Conservation (phyloP, 2,329 filamentous ascomycete species). For the Nemania diffusa region DNA sequence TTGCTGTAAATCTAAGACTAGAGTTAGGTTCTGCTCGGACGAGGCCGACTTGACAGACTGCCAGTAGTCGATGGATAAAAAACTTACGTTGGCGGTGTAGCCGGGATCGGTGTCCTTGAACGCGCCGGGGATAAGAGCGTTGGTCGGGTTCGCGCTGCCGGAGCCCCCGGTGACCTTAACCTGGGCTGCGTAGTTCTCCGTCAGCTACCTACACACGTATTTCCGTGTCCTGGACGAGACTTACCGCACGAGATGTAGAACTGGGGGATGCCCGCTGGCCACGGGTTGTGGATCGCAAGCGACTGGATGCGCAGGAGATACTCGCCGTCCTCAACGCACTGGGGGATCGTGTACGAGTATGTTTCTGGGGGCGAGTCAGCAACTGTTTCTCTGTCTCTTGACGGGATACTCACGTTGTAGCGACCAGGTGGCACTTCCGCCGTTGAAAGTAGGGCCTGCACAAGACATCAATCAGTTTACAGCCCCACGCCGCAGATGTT, state of each 20-base stretch:
- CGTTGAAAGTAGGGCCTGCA: constrained; percentile 50
- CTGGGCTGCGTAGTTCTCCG: constrained; percentile 18
- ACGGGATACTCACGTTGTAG: constrained; percentile 45
- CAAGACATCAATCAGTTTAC: constrained; percentile 5
- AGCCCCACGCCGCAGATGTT: neutral
- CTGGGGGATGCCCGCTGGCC: constrained; percentile 56
- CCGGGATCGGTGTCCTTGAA: constrained; percentile 37
- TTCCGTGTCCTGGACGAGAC: neutral
- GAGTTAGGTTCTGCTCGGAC: neutral
- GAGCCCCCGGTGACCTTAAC: constrained; percentile 33
- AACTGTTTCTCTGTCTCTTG: neutral
- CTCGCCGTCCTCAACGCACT: constrained; percentile 64
- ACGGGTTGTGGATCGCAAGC: constrained; percentile 69
- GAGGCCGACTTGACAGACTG: neutral
- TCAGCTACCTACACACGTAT: neutral
- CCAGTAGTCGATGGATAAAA: neutral
- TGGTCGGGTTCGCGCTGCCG: constrained; percentile 31
- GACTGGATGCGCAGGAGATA: constrained; percentile 70
- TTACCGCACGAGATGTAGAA: constrained; percentile 60
- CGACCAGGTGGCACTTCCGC: constrained; percentile 50
- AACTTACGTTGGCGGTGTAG: constrained; percentile 39
- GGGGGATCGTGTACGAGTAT: constrained; percentile 59
- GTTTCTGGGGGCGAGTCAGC: constrained; percentile 37
- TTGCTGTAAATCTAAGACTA: constrained; percentile 34
- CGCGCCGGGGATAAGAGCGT: constrained; percentile 34